Conservation (phyloP, 169 alveolate genomes). For the Eimeria acervulina region DNA sequence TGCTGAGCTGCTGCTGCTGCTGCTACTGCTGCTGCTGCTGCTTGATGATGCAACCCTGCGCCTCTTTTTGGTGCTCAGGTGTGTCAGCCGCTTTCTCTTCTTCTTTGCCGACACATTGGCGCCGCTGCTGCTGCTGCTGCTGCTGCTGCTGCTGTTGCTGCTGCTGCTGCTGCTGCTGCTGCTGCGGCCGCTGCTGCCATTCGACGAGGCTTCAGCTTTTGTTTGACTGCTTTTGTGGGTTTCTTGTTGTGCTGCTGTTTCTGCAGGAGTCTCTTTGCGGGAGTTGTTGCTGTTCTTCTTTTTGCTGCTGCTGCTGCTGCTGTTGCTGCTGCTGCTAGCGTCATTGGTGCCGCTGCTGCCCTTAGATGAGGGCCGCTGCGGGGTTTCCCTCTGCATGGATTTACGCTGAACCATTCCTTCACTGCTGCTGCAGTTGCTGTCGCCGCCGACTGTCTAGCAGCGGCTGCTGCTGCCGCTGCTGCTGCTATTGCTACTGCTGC, state of each 20-base stretch:
- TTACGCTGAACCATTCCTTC: slow-evolving; percentile 42
- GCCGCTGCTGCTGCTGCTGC: slow-evolving; percentile 64
- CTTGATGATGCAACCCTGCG: neutral
- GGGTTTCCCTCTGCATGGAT: neutral
- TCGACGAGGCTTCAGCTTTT: neutral
- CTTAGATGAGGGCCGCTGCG: slow-evolving; percentile 28
- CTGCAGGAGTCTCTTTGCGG: neutral
- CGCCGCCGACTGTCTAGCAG: neutral
- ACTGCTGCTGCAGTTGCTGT: slow-evolving; percentile 33
- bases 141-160: slow-evolving; percentile 32
- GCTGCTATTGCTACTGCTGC: neutral
- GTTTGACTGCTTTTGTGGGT: neutral
- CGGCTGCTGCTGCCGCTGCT: slow-evolving; percentile 17
- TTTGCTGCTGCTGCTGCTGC: slow-evolving; percentile 42
- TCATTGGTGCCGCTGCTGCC: slow-evolving; percentile 33
- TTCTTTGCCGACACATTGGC: neutral
- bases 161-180: slow-evolving; percentile 25
- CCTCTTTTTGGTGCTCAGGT: slow-evolving; percentile 49
- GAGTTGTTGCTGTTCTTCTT: slow-evolving; percentile 34
- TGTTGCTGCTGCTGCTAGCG: slow-evolving; percentile 25
- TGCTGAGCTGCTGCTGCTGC: neutral
- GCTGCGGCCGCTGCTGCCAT: slow-evolving; percentile 5
- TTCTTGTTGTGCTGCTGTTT: neutral
- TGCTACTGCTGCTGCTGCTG: neutral
- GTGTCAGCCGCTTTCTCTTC: slow-evolving; percentile 24